Percentiles rank a stretch among this genome's conserved stretches.
These are phyloP conservation scores for Fusarium clavum DNA, from an alignment of 2,329 filamentous ascomycete species.

Conservation along the genomic window DNA sequence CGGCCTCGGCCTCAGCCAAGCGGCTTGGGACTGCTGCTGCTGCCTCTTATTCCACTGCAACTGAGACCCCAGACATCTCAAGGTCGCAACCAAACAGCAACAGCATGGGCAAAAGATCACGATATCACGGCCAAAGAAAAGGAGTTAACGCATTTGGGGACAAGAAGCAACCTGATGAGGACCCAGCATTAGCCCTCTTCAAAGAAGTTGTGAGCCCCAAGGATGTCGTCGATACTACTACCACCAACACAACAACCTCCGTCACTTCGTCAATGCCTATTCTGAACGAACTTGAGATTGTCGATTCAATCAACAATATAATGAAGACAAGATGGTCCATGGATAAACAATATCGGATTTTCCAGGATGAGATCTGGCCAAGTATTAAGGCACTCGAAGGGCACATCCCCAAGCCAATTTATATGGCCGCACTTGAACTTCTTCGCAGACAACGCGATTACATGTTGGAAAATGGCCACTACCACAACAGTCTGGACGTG, in stretches of 20 bases:
- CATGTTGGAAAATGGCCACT: slow-evolving; percentile 31
- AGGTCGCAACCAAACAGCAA: slow-evolving; percentile 13
- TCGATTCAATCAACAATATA: slow-evolving; percentile 47
- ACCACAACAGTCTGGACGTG: slow-evolving; percentile 41
- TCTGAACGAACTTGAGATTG: slow-evolving; percentile 48
- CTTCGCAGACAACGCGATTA: slow-evolving; percentile 36
- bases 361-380: slow-evolving; percentile 49
- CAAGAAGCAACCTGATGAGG: slow-evolving; percentile 20
- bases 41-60: slow-evolving; percentile 44
- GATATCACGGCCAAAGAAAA: not conserved
- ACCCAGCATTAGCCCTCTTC: slow-evolving; percentile 50
- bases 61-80: slow-evolving; percentile 22
- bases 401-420: slow-evolving; percentile 48
- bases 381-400: slow-evolving; percentile 45
- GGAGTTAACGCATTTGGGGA: slow-evolving; percentile 12
- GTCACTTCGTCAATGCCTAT: slow-evolving; percentile 5
- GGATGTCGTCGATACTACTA: slow-evolving; percentile 2
- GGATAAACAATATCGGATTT: slow-evolving; percentile 40
- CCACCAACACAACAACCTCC: not conserved
- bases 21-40: slow-evolving; percentile 35
- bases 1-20: slow-evolving; percentile 31
- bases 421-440: slow-evolving; percentile 36
- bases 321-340: slow-evolving; percentile 11
- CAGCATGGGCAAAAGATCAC: slow-evolving; percentile 6
- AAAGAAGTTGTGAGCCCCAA: slow-evolving; percentile 50